phyloP scores from a whole-genome alignment of 83 land plant species.

The Larix sibirica region DNA sequence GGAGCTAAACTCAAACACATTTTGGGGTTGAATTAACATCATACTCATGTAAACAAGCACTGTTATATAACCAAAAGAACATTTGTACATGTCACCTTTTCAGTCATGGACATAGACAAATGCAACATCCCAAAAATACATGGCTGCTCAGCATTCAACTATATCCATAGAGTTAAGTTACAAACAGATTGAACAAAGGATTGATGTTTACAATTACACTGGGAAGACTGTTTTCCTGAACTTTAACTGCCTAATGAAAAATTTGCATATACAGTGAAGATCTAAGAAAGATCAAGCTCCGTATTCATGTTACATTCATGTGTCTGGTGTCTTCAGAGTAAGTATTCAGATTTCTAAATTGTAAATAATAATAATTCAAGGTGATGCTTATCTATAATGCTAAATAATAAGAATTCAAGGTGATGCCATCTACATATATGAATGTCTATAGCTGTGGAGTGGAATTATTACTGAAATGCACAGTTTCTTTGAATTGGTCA shows the following conservation, averaged over 20 bases:
- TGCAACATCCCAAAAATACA: too few species aligned
- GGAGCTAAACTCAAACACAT: background rate
- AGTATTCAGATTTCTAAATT: background rate
- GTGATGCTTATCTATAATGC: too few species aligned
- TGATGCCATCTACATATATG: too few species aligned
- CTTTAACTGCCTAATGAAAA: background rate
- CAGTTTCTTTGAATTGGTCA: background rate
- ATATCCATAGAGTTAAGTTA: background rate
- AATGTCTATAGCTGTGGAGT: background rate
- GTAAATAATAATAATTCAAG: too few species aligned
- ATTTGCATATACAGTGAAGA: too few species aligned
- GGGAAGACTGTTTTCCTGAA: background rate
- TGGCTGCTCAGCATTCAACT: too few species aligned
- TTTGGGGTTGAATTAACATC: background rate
- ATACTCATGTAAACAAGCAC: background rate
- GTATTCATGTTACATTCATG: background rate
- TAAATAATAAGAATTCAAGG: too few species aligned
- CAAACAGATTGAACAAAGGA: background rate
- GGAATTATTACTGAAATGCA: background rate
- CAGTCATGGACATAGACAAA: too few species aligned
- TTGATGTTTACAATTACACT: background rate
- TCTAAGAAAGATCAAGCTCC: background rate
- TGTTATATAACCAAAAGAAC: too few species aligned
- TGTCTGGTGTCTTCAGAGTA: background rate
- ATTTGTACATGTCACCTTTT: too few species aligned